A percentile compares a stretch with the other conserved stretches of the same genome.
phyloP scores from a whole-genome alignment of 164 flowering plant genomes.

The Cinnamomum micranthum region DNA sequence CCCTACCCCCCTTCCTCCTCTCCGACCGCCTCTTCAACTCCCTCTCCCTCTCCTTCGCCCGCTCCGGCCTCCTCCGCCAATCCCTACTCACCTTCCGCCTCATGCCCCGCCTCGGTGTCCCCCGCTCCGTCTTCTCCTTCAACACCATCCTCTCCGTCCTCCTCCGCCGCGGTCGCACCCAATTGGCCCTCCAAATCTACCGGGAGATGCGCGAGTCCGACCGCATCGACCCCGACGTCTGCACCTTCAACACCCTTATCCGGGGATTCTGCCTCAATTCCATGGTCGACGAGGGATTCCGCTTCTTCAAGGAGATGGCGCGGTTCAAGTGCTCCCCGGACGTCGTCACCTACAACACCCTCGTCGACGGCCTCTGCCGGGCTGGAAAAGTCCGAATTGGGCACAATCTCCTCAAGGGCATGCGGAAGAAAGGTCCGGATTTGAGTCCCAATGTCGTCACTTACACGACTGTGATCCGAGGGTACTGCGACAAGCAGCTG shows the following conservation, averaged over 20 bases:
- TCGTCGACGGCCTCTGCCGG: slow-evolving; percentile 78
- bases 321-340: slow-evolving; percentile 43
- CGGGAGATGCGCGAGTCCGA: slow-evolving; percentile 58
- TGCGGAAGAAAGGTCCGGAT: slow-evolving; percentile 41
- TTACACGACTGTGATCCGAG: slow-evolving; percentile 79
- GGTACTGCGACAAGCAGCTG: slow-evolving; percentile 58
- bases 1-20: slow-evolving; percentile 42
- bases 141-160: slow-evolving; percentile 49
- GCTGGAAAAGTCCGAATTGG: slow-evolving; percentile 61
- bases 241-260: slow-evolving; percentile 67
- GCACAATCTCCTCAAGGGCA: slow-evolving; percentile 58
- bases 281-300: slow-evolving; percentile 66
- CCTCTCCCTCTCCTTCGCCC: slow-evolving; percentile 57
- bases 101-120: slow-evolving; percentile 52
- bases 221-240: slow-evolving; percentile 59
- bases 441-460: slow-evolving; percentile 71
- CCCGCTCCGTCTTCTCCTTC: slow-evolving; percentile 59
- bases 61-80: slow-evolving; percentile 61
- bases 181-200: slow-evolving; percentile 47
- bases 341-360: slow-evolving; percentile 65
- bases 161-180: slow-evolving; percentile 60
- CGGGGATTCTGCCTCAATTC: slow-evolving; percentile 68
- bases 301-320: slow-evolving; percentile 62
- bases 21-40: slow-evolving; percentile 57
- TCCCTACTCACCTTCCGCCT: slow-evolving; percentile 45